A percentile compares a stretch with the other conserved stretches of the same genome.
Evolutionary conservation across 2,329 filamentous ascomycete species (phyloP).

Genomic region (Nigrospora osmanthi): DNA sequence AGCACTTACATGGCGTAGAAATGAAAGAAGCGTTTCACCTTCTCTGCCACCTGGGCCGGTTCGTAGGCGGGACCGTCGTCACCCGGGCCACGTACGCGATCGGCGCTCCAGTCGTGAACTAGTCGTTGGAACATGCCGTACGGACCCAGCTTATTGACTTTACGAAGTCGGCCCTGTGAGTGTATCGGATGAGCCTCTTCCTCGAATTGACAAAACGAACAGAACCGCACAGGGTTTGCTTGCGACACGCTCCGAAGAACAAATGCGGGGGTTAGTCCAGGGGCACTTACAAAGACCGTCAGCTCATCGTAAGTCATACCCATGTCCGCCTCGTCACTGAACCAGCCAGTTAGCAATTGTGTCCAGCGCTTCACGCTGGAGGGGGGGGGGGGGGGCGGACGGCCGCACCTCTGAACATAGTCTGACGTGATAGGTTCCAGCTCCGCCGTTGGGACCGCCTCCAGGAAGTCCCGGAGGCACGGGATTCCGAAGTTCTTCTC

Average conservation of each 20-base stretch:
- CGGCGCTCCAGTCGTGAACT: conserved; percentile 34
- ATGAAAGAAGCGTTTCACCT: conserved; percentile 35
- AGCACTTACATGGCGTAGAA: conserved; percentile 31
- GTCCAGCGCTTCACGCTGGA: conserved; percentile 29
- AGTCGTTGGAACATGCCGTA: conserved; percentile 36
- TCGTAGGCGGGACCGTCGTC: conserved; percentile 21
- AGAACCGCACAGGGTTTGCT: too few relatives aligned
- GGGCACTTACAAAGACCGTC: conserved; percentile 17
- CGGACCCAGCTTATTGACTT: conserved; percentile 14
- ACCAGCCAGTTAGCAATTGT: neutral
- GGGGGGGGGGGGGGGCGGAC: neutral
- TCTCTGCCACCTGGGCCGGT: conserved; percentile 36
- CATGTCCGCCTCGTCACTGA: conserved; percentile 34
- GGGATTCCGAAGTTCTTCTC: conserved; percentile 51
- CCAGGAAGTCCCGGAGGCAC: conserved; percentile 58
- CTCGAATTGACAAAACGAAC: conserved; percentile 3
- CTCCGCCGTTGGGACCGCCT: conserved; percentile 54
- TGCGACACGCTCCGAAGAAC: too few relatives aligned
- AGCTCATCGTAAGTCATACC: conserved; percentile 45
- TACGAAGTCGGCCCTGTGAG: neutral
- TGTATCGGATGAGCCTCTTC: too few relatives aligned
- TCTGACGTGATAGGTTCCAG: conserved; percentile 56
- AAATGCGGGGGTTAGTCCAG: too few relatives aligned
- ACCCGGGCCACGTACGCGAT: conserved; percentile 15
- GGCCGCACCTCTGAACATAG: conserved; percentile 26